A percentile compares a stretch with the other conserved stretches of the same genome.
Conservation (phyloP, 495 filamentous ascomycete species). For the Podospora pseudopauciseta region DNA sequence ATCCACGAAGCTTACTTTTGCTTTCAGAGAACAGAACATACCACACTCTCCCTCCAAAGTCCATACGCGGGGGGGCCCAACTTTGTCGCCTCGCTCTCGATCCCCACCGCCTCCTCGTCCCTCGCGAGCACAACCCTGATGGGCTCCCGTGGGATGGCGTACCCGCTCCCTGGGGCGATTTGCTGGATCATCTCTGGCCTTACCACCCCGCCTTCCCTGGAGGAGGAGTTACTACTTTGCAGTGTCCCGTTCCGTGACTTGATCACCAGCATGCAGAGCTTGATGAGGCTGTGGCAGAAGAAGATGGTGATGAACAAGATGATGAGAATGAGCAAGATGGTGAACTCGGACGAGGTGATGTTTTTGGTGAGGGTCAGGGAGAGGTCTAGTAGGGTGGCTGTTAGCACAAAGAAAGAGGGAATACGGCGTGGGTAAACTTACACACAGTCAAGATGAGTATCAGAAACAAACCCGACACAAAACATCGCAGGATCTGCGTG, state of each 20-base stretch:
- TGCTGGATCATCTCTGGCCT: constrained; percentile 32
- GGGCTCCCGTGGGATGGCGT: constrained; percentile 58
- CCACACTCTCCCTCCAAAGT: constrained; percentile 76
- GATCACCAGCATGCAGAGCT: constrained; percentile 62
- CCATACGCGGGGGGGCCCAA: constrained; percentile 83
- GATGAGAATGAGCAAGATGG: constrained; percentile 71
- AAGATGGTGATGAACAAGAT: constrained; percentile 69
- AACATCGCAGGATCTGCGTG: constrained; percentile 54
- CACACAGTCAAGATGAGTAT: constrained; percentile 55
- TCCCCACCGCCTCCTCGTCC: constrained; percentile 59
- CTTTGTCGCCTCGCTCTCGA: constrained; percentile 51
- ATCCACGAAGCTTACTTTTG: not conserved
- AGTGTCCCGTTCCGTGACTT: constrained; percentile 29
- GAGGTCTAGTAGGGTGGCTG: constrained; percentile 50
- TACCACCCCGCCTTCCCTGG: constrained; percentile 33
- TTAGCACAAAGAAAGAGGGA: constrained; percentile 3
- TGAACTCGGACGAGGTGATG: constrained; percentile 58
- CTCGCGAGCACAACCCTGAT: constrained; percentile 59
- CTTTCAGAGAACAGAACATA: constrained; percentile 43
- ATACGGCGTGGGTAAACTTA: constrained; percentile 35
- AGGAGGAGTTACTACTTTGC: constrained; percentile 24
- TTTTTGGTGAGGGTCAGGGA: constrained; percentile 60
- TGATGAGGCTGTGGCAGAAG: constrained; percentile 73
- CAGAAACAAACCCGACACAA: constrained; percentile 54
- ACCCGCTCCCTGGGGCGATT: constrained; percentile 32